phyloP scores from a whole-genome alignment of 352 stramenopile species.

The Aphanomyces astaci region DNA sequence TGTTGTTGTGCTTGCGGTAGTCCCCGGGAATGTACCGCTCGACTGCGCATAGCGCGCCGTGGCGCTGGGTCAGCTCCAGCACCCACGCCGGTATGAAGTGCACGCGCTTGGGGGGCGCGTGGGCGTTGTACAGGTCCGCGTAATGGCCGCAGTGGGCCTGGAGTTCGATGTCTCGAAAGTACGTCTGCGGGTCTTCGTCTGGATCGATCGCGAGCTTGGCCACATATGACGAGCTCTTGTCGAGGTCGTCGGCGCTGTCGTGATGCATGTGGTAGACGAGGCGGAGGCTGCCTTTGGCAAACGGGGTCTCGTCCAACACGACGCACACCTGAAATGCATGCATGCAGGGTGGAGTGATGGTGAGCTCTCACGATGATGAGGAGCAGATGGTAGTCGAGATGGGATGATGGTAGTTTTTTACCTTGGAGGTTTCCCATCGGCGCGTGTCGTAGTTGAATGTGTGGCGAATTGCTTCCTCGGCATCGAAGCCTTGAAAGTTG shows the following conservation, averaged over 20 bases:
- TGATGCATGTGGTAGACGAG: slow-evolving; percentile 71
- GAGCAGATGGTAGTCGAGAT: too few species aligned
- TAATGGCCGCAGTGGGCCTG: slow-evolving; percentile 82
- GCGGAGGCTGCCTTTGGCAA: slow-evolving; percentile 71
- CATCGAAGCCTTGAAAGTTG: slow-evolving; percentile 48
- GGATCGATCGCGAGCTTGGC: slow-evolving; percentile 83
- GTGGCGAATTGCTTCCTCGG: slow-evolving; percentile 63
- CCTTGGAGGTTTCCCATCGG: slow-evolving; percentile 37
- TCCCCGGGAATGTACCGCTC: slow-evolving; percentile 76
- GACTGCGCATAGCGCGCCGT: slow-evolving; percentile 62
- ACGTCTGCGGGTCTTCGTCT: slow-evolving; percentile 80
- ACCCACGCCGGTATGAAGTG: slow-evolving; percentile 80
- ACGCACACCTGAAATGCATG: slow-evolving; percentile 40
- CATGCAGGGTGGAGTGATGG: background rate
- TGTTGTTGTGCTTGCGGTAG: slow-evolving; percentile 87
- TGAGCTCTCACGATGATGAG: too few species aligned
- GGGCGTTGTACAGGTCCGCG: slow-evolving; percentile 79
- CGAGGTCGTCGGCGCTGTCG: slow-evolving; percentile 31
- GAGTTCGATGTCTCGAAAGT: slow-evolving; percentile 84
- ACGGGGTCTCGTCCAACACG: slow-evolving; percentile 68
- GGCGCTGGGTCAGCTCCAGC: slow-evolving; percentile 65
- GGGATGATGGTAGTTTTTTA: background rate
- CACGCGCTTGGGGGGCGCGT: slow-evolving; percentile 69
- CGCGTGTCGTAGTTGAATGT: slow-evolving; percentile 71
- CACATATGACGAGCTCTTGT: slow-evolving; percentile 46